Conservation (phyloP, 75 land plant species). For the Pinus tabuliformis region DNA sequence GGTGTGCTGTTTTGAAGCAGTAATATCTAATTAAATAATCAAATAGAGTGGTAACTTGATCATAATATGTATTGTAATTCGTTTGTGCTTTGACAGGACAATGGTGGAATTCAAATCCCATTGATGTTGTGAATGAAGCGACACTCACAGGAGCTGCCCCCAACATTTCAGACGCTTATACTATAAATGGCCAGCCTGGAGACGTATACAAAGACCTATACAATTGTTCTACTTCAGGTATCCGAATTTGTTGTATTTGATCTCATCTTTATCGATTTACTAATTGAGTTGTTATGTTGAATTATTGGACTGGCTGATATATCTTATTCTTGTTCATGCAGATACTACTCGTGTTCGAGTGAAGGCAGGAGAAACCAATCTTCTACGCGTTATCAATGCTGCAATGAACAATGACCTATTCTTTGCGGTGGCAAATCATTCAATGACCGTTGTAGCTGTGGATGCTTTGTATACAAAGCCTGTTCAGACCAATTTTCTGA, state of each 20-base stretch:
- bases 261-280: too few species aligned
- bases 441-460: slow-evolving; percentile 55
- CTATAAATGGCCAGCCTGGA: slow-evolving; percentile 49
- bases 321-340: background rate
- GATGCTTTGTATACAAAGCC: slow-evolving; percentile 63
- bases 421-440: slow-evolving; percentile 59
- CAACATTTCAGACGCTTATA: slow-evolving; percentile 37
- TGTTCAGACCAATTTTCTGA: slow-evolving; percentile 27
- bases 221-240: slow-evolving; percentile 21
- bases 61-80: background rate
- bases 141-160: slow-evolving; percentile 24
- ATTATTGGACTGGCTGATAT: background rate
- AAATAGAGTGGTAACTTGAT: background rate
- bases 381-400: slow-evolving; percentile 67
- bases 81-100: slow-evolving; percentile 26
- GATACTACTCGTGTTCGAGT: slow-evolving; percentile 36
- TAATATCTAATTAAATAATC: background rate
- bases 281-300: background rate
- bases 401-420: slow-evolving; percentile 58
- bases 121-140: slow-evolving; percentile 16
- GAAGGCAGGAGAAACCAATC: slow-evolving; percentile 51
- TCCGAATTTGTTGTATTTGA: too few species aligned
- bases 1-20: background rate
- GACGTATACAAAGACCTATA: too few species aligned
- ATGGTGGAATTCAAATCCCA: slow-evolving; percentile 45